These are phyloP conservation scores for Dactylellina cionopaga DNA, from an alignment of 2,329 filamentous ascomycete genomes.

Conservation along the genomic window DNA sequence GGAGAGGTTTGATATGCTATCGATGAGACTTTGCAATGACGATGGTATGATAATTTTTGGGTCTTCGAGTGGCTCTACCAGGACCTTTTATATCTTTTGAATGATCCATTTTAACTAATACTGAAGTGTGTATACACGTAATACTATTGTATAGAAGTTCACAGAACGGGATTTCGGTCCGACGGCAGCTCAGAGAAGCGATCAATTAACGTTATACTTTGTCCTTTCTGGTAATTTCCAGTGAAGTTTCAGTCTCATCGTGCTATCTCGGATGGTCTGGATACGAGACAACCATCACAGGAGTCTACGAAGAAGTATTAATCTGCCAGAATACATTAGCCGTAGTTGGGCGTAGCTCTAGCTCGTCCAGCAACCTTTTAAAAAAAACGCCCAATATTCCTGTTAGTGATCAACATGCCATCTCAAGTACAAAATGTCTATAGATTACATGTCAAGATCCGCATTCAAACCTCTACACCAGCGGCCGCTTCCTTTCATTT, in stretches of 20 bases:
- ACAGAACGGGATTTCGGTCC: slow-evolving; percentile 1
- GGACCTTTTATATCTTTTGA: neutral
- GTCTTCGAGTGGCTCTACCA: neutral
- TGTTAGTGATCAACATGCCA: too few species aligned
- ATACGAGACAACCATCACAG: neutral
- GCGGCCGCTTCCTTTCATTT: too few species aligned
- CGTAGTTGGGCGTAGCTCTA: too few species aligned
- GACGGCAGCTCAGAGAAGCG: neutral
- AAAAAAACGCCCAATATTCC: too few species aligned
- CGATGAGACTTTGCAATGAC: neutral
- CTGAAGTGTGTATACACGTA: too few species aligned
- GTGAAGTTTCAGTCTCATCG: neutral
- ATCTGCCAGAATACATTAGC: too few species aligned
- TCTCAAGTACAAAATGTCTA: too few species aligned
- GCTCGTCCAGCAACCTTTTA: too few species aligned
- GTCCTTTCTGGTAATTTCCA: neutral
- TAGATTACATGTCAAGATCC: too few species aligned
- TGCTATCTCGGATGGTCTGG: neutral
- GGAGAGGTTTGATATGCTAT: neutral
- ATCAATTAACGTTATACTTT: slow-evolving; percentile 4
- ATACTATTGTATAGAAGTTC: neutral
- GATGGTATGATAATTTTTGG: neutral
- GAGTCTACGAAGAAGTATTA: too few species aligned
- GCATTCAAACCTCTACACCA: too few species aligned
- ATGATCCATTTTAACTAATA: neutral